Evolutionary conservation across 2,329 filamentous ascomycete genomes (phyloP).

Genomic region (Curvularia hawaiiensis): DNA sequence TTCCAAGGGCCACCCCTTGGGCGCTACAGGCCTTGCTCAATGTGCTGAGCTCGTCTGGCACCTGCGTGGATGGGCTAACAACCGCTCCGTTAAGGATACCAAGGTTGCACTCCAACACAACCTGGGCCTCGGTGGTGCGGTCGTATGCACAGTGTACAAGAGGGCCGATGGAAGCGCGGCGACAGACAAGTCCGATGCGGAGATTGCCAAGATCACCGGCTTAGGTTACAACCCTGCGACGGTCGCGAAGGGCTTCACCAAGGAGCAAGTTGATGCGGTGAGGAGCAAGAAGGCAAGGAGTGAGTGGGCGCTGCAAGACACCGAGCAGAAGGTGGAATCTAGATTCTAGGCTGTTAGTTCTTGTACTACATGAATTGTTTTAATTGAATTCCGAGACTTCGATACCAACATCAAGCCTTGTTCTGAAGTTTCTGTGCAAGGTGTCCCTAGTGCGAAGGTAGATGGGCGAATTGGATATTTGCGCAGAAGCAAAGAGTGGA

Average conservation of each 20-base stretch:
- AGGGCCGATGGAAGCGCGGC: slow-evolving; percentile 76
- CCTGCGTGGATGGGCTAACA: slow-evolving; percentile 93
- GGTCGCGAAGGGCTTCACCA: slow-evolving; percentile 86
- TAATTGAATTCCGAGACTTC: neutral
- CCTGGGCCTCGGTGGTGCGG: slow-evolving; percentile 87
- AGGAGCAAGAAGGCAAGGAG: slow-evolving; percentile 70
- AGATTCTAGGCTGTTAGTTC: slow-evolving; percentile 59
- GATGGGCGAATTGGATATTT: neutral
- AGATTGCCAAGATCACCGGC: slow-evolving; percentile 68
- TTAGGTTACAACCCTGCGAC: slow-evolving; percentile 93
- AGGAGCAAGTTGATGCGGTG: slow-evolving; percentile 69
- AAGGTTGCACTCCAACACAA: slow-evolving; percentile 87
- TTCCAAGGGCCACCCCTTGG: slow-evolving; percentile 93
- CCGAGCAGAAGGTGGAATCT: slow-evolving; percentile 72
- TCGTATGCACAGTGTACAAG: slow-evolving; percentile 87
- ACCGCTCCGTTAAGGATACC: slow-evolving; percentile 73
- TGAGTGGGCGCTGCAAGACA: slow-evolving; percentile 80
- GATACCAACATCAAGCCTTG: neutral
- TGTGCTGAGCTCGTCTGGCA: slow-evolving; percentile 97
- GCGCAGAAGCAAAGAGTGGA: neutral
- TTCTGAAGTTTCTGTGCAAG: neutral
- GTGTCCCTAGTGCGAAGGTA: neutral
- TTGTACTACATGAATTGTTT: neutral
- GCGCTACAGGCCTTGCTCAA: slow-evolving; percentile 92
- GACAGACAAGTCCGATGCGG: slow-evolving; percentile 63